phyloP scores from a whole-genome alignment of 23 red algal genomes.

The Gracilaria domingensis region DNA sequence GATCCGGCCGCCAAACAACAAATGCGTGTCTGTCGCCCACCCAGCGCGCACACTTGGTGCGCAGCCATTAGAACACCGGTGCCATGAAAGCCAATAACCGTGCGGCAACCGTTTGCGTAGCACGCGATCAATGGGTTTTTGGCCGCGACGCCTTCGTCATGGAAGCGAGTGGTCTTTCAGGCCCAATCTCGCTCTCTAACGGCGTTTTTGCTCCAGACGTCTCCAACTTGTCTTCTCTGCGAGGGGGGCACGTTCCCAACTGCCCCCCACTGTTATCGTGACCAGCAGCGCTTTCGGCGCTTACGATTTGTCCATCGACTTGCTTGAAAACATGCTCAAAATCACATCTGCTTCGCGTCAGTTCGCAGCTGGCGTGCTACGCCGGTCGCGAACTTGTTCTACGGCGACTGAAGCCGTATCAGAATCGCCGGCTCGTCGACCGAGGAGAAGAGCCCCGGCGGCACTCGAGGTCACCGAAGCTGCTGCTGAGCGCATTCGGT shows the following conservation, averaged over 20 bases:
- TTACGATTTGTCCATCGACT: neutral
- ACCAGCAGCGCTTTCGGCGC: neutral
- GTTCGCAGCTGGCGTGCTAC: neutral
- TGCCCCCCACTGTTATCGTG: neutral
- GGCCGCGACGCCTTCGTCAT: neutral
- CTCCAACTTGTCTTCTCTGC: neutral
- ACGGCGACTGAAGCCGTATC: neutral
- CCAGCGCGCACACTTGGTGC: neutral
- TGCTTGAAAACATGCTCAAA: neutral
- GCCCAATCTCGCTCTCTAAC: neutral
- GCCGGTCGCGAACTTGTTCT: neutral
- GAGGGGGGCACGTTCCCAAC: neutral
- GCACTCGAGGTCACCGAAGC: slow-evolving; percentile 59
- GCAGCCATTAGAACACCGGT: neutral
- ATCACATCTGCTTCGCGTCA: neutral
- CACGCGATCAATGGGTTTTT: neutral
- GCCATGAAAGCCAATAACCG: neutral
- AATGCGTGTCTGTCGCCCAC: neutral
- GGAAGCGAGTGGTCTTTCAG: neutral
- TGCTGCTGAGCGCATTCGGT: slow-evolving; percentile 49
- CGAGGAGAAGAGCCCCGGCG: slow-evolving; percentile 4
- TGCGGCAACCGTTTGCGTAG: too few species aligned
- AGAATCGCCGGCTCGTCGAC: neutral
- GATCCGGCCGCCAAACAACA: too few species aligned
- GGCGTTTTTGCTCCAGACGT: neutral